These are phyloP conservation scores for Oenanthe sinensis DNA, from an alignment of 129 eudicot genomes.

Conservation along the genomic window DNA sequence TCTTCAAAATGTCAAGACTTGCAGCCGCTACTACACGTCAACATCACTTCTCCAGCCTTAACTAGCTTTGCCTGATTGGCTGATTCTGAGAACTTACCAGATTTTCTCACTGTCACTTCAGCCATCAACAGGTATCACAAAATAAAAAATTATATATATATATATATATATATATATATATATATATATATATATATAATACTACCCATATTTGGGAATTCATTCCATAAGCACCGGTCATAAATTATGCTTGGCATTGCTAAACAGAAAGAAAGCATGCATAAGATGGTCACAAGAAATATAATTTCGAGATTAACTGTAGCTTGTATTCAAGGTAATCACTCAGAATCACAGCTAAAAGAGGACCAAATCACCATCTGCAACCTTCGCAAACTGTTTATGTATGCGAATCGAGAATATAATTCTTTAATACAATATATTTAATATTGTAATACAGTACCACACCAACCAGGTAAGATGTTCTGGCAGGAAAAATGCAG, in stretches of 20 bases:
- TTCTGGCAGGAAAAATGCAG: not conserved
- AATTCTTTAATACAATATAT: not conserved
- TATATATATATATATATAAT: too few species aligned
- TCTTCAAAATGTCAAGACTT: slow-evolving; percentile 38
- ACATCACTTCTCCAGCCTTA: slow-evolving; percentile 24
- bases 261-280: not conserved
- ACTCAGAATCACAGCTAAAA: not conserved
- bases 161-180: too few species aligned
- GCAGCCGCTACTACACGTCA: slow-evolving; percentile 25
- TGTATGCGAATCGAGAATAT: not conserved
- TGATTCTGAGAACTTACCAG: slow-evolving; percentile 14
- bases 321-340: not conserved
- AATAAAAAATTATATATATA: too few species aligned
- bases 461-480: not conserved
- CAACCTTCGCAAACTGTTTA: not conserved
- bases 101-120: slow-evolving; percentile 18
- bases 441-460: too few species aligned
- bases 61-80: not conserved
- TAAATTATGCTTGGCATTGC: not conserved
- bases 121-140: slow-evolving; percentile 12
- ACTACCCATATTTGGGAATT: slow-evolving; percentile 4
- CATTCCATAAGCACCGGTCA: not conserved
- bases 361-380: not conserved
- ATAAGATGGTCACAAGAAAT: not conserved
- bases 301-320: not conserved